Evolutionary conservation across 495 filamentous ascomycete genomes (phyloP), one percentile per base, ranked within the genome.

Genomic region (Podospora australis): DNA sequence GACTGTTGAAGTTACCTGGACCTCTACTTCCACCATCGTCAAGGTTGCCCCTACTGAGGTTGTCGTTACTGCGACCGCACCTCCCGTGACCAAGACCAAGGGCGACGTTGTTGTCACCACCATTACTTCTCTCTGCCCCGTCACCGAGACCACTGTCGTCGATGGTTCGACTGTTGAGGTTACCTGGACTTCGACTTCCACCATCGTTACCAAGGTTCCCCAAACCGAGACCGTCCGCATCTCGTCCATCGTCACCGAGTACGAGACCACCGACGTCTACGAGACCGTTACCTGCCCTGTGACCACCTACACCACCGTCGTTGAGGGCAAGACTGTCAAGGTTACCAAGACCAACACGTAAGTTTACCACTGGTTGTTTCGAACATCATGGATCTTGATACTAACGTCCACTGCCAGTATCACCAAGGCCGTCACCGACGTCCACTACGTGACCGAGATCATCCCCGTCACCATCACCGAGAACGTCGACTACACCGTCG

Each of bases 261-360:
- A 70, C 22, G 64, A 66, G 19, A 62, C 63, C 6, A 71, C 69
- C 2, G 58, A 64, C 7, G 63, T 71, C 6, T 69, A 63, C 46
- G 48, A 64, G 49, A 72, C 69, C 14, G 62, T 69, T 26, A 64
- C 65, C 8, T 70, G 65, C 61, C 69, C 70, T 8, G 71, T 65
- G 46, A 68, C 60, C 19, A 59, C 59, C 39, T 59, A 66, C 53
- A 67, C 70, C 10, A 74, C 71, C 21, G 62, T 74, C 40, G 57
- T 60, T 4, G 48, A 63, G 40, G 70, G 69, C 44, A 52, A 44
- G 25, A 74, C 70, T 21, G 48, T 69, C 44, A 61, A 65, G 30
- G 41, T 69, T 26, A 72, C 69, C 35, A 52, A 67, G 55, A 74
- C 71, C n/a, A 60, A 65, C 50, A 73, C 71, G 20, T 59, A 58